Conservation (phyloP, 1,284 basidiomycete species). For the Malassezia equina region DNA sequence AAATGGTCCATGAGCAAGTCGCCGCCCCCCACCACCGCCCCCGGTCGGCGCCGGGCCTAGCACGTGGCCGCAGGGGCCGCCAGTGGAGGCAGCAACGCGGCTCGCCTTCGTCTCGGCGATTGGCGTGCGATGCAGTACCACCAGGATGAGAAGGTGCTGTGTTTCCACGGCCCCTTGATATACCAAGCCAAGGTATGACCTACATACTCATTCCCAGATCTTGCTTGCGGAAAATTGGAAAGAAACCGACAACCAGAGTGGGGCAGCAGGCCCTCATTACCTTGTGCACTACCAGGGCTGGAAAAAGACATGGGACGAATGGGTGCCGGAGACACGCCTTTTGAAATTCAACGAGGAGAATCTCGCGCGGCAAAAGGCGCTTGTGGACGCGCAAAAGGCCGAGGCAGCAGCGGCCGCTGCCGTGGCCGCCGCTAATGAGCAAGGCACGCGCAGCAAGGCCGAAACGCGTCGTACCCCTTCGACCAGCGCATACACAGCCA, state of each 20-base stretch:
- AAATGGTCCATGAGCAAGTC: slow-evolving; percentile 62
- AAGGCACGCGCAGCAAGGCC: background rate
- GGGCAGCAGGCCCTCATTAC: slow-evolving; percentile 68
- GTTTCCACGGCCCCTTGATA: slow-evolving; percentile 85
- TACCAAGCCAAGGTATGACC: slow-evolving; percentile 73
- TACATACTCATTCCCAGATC: slow-evolving; percentile 51
- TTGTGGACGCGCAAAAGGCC: slow-evolving; percentile 46
- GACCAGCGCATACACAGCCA: slow-evolving; percentile 16
- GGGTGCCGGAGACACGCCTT: slow-evolving; percentile 73
- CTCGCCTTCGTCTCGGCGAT: background rate
- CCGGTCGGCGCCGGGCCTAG: background rate
- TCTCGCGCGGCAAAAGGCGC: slow-evolving; percentile 60
- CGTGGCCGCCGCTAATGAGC: slow-evolving; percentile 8
- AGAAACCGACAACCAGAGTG: slow-evolving; percentile 58
- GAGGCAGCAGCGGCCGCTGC: slow-evolving; percentile 32
- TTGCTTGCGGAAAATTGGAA: slow-evolving; percentile 70
- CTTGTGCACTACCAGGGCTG: slow-evolving; percentile 98
- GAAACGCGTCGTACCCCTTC: slow-evolving; percentile 24
- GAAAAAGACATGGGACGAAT: slow-evolving; percentile 99
- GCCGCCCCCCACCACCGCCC: background rate
- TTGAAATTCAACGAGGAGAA: slow-evolving; percentile 80
- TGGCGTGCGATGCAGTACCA: slow-evolving; percentile 47
- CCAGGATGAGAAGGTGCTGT: slow-evolving; percentile 70
- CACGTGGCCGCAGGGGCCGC: background rate
- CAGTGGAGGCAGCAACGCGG: background rate